These are phyloP conservation scores for Geotrichum reessii DNA, from an alignment of 1,139 yeast species.

Conservation along the genomic window DNA sequence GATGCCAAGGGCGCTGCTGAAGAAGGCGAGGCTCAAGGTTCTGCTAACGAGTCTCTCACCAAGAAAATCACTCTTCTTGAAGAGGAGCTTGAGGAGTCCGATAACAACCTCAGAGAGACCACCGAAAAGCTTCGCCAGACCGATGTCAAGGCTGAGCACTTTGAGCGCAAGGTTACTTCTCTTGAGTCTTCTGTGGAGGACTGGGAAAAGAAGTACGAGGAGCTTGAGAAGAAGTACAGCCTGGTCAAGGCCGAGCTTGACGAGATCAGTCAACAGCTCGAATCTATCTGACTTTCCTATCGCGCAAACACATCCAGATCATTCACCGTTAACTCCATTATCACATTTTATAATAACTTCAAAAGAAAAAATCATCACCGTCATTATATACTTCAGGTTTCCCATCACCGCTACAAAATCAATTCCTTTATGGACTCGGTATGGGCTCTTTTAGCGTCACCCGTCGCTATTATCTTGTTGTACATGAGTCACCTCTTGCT, in stretches of 20 bases:
- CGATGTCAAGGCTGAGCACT: conserved; percentile 93
- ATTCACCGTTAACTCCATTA: background rate
- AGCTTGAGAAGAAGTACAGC: conserved; percentile 71
- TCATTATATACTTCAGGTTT: background rate
- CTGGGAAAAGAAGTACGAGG: conserved; percentile 89
- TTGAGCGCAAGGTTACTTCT: conserved; percentile 90
- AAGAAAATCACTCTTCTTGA: conserved; percentile 91
- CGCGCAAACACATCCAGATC: background rate
- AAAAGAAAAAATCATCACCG: background rate
- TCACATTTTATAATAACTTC: background rate
- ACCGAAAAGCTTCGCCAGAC: conserved; percentile 92
- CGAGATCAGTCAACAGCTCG: conserved; percentile 90
- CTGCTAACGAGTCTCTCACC: conserved; percentile 83
- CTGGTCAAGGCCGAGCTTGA: conserved; percentile 86
- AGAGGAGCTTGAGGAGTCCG: conserved; percentile 90
- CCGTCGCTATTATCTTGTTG: background rate
- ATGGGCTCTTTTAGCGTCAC: background rate
- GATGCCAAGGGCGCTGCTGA: conserved; percentile 88
- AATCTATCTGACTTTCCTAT: conserved; percentile 49
- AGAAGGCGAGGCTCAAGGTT: conserved; percentile 83
- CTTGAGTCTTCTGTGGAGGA: conserved; percentile 90
- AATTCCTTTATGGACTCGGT: background rate
- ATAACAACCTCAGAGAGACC: conserved; percentile 85
- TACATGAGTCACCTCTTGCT: background rate
- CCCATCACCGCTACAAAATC: background rate